Evolutionary conservation across 805 yeast genomes (phyloP).

Genomic region (Scheffersomyces lignosus): DNA sequence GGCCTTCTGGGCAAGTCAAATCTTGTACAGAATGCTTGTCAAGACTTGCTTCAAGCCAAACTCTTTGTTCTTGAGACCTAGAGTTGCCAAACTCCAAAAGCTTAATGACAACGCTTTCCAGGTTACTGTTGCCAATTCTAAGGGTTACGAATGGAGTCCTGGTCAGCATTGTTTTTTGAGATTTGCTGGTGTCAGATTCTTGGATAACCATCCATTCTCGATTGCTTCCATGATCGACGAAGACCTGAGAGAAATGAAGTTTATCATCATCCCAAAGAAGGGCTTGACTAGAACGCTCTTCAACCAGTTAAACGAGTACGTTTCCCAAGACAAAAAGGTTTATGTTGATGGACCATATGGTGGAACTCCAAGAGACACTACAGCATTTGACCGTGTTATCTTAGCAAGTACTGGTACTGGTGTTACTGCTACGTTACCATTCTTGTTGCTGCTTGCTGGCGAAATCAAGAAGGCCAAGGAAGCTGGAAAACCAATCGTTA

Average conservation of each 20-base stretch:
- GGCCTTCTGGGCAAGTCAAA: constrained; percentile 51
- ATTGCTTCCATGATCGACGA: constrained; percentile 34
- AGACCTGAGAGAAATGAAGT: constrained; percentile 32
- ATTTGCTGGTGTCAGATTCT: constrained; percentile 41
- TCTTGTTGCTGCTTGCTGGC: constrained; percentile 27
- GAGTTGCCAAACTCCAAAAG: constrained; percentile 31
- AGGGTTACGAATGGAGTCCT: constrained; percentile 46
- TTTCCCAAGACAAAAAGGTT: constrained; percentile 28
- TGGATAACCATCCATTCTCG: constrained; percentile 61
- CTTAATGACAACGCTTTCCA: constrained; percentile 26
- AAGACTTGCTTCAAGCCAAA: constrained; percentile 50
- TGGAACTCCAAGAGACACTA: constrained; percentile 46
- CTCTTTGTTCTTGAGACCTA: constrained; percentile 37
- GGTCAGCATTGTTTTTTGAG: constrained; percentile 58
- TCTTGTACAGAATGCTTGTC: constrained; percentile 44
- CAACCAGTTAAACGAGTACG: constrained; percentile 25
- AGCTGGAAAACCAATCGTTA: constrained; percentile 14
- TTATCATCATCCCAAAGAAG: constrained; percentile 44
- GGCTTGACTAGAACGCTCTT: constrained; percentile 47
- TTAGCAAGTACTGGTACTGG: constrained; percentile 54
- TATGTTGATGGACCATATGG: constrained; percentile 61
- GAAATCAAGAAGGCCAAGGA: constrained; percentile 8
- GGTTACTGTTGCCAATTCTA: constrained; percentile 35
- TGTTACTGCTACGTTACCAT: constrained; percentile 50
- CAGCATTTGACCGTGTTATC: constrained; percentile 44